phyloP scores from a whole-genome alignment of 768 basidiomycete genomes.

The Cantharellus cinnabarinus region DNA sequence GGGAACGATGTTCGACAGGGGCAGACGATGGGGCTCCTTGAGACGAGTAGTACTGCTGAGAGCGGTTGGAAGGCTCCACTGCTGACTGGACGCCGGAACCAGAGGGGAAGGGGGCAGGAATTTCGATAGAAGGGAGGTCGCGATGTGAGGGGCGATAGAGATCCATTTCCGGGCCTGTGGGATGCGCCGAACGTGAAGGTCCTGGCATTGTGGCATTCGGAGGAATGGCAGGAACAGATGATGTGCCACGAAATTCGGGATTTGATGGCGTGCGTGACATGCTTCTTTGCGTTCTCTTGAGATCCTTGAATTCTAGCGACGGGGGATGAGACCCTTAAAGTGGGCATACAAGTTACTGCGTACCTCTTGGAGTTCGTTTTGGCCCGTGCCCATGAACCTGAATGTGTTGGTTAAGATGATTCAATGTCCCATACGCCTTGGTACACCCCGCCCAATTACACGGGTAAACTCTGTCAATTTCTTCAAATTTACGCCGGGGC shows the following conservation, averaged over 20 bases:
- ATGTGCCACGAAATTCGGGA: neutral
- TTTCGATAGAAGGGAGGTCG: too few species aligned
- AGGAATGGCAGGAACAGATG: neutral
- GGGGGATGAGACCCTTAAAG: neutral
- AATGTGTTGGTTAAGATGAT: constrained; percentile 95
- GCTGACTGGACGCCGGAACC: too few species aligned
- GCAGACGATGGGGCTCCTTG: too few species aligned
- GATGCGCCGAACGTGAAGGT: neutral
- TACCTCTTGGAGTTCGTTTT: constrained; percentile 79
- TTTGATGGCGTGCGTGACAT: too few species aligned
- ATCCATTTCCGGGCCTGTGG: too few species aligned
- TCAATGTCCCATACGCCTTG: constrained; percentile 84
- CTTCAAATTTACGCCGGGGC: constrained; percentile 8
- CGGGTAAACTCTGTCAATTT: constrained; percentile 10
- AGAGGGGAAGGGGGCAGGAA: too few species aligned
- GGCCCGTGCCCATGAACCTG: constrained; percentile 93
- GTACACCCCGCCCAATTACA: constrained; percentile 23
- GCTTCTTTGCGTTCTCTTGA: constrained; percentile 29
- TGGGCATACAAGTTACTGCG: constrained; percentile 15
- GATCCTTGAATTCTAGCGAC: constrained; percentile 81
- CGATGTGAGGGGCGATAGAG: too few species aligned
- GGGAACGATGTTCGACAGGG: too few species aligned
- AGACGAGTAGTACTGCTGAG: too few species aligned
- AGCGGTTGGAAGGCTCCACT: too few species aligned
- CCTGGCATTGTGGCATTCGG: neutral